These are phyloP conservation scores for Kurtzmaniella natalensis DNA, from an alignment of 1,139 yeast species.

Conservation along the genomic window DNA sequence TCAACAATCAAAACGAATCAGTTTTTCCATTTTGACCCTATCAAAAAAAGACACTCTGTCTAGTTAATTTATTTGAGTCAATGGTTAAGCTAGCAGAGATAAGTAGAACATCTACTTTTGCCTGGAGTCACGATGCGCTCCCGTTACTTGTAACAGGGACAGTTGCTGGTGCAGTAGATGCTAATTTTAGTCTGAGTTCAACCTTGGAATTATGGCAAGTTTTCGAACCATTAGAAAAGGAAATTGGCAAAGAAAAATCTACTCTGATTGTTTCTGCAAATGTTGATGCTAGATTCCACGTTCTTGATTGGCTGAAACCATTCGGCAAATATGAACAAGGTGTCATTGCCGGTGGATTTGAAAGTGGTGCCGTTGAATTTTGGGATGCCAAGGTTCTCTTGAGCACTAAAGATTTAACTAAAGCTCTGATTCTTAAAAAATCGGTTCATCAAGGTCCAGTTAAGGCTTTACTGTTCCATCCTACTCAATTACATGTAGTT, in stretches of 20 bases:
- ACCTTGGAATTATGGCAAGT: conserved; percentile 76
- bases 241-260: conserved; percentile 15
- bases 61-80: too few species aligned
- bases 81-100: conserved; percentile 88
- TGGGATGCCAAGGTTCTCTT: conserved; percentile 58
- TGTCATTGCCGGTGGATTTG: conserved; percentile 84
- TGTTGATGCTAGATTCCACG: conserved; percentile 64
- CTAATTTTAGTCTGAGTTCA: conserved; percentile 76
- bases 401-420: conserved; percentile 32
- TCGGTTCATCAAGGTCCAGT: conserved; percentile 66
- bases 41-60: too few species aligned
- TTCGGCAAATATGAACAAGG: conserved; percentile 52
- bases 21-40: conserved; percentile 1
- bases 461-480: conserved; percentile 72
- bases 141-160: conserved; percentile 88
- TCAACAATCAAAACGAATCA: conserved; percentile 1
- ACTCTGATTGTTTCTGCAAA: conserved; percentile 50
- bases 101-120: conserved; percentile 83
- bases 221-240: conserved; percentile 39
- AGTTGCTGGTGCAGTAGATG: conserved; percentile 91
- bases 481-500: conserved; percentile 64
- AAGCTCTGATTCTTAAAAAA: conserved; percentile 46
- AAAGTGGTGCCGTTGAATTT: conserved; percentile 72
- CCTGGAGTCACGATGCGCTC: conserved; percentile 80
- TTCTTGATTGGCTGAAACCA: conserved; percentile 80